These are phyloP conservation scores for Cordyceps pruinosa DNA, from an alignment of 2,329 filamentous ascomycete species.

Conservation along the genomic window DNA sequence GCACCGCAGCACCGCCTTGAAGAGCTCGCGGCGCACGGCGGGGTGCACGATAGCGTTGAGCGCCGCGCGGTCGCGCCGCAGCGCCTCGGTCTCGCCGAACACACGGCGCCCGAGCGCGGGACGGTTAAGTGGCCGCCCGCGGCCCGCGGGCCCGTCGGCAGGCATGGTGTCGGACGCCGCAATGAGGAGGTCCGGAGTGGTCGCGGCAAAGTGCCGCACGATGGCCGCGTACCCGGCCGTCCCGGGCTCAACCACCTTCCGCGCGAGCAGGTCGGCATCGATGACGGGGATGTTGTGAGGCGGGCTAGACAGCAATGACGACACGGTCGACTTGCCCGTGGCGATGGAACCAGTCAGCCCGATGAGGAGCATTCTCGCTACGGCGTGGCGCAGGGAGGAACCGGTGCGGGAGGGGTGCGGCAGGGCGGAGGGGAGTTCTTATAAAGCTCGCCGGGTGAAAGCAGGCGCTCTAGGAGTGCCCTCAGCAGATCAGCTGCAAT, in stretches of 20 bases:
- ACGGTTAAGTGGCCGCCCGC: slow-evolving; percentile 72
- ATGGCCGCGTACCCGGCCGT: slow-evolving; percentile 78
- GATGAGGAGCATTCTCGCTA: slow-evolving; percentile 71
- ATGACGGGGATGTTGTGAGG: slow-evolving; percentile 86
- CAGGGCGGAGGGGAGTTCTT: too few relatives aligned
- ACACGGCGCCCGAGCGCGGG: slow-evolving; percentile 78
- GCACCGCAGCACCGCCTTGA: slow-evolving; percentile 60
- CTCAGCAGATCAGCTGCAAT: too few relatives aligned
- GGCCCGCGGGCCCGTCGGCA: slow-evolving; percentile 48
- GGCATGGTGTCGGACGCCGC: slow-evolving; percentile 46
- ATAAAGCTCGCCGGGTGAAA: too few relatives aligned
- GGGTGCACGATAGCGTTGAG: slow-evolving; percentile 92
- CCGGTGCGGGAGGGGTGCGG: not conserved
- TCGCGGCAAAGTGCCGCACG: slow-evolving; percentile 70
- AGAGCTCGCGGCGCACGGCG: slow-evolving; percentile 77
- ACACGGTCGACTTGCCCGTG: slow-evolving; percentile 96
- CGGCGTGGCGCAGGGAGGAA: not conserved
- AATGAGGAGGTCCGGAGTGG: slow-evolving; percentile 78
- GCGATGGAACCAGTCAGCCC: slow-evolving; percentile 96
- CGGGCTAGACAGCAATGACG: slow-evolving; percentile 66
- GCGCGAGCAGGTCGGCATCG: slow-evolving; percentile 88
- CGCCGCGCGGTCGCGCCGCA: slow-evolving; percentile 62
- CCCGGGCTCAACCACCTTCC: slow-evolving; percentile 89
- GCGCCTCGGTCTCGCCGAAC: slow-evolving; percentile 71
- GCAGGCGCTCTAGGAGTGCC: too few relatives aligned